phyloP scores from a whole-genome alignment of 345 rosid genomes.

The Trapa bicornis region DNA sequence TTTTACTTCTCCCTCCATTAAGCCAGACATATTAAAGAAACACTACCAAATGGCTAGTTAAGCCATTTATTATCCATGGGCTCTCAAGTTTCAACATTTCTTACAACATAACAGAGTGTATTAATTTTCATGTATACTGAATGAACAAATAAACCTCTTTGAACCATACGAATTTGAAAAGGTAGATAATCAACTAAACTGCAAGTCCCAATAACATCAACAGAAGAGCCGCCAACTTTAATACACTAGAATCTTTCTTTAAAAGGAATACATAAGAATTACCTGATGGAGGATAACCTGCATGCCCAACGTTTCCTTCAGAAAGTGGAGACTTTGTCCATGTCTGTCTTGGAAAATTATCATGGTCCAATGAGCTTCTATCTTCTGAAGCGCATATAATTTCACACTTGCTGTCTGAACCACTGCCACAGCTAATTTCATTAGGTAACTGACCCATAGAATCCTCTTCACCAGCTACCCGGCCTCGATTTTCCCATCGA shows the following conservation, averaged over 20 bases:
- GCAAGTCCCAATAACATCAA: background rate
- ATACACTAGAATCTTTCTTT: background rate
- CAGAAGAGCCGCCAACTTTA: background rate
- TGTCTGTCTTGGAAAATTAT: slow-evolving; percentile 31
- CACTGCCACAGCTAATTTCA: slow-evolving; percentile 40
- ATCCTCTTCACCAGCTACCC: slow-evolving; percentile 90
- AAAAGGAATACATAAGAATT: slow-evolving; percentile 7
- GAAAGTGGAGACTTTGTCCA: slow-evolving; percentile 65
- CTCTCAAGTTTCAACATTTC: background rate
- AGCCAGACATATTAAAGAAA: background rate
- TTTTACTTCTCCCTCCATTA: background rate
- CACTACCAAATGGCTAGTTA: background rate
- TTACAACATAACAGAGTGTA: background rate
- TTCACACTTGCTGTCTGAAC: slow-evolving; percentile 45
- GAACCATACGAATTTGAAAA: background rate
- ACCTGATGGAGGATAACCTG: slow-evolving; percentile 65
- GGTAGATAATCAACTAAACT: background rate
- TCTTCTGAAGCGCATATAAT: slow-evolving; percentile 52
- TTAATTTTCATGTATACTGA: background rate
- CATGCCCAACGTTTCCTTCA: slow-evolving; percentile 25
- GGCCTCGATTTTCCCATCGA: slow-evolving; percentile 90
- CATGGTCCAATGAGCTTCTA: slow-evolving; percentile 50
- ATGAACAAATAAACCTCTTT: background rate
- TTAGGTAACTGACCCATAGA: slow-evolving; percentile 63
- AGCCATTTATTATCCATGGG: background rate